Evolutionary conservation across 2,329 filamentous ascomycete species (phyloP).

Genomic region (Neofusicoccum parvum): DNA sequence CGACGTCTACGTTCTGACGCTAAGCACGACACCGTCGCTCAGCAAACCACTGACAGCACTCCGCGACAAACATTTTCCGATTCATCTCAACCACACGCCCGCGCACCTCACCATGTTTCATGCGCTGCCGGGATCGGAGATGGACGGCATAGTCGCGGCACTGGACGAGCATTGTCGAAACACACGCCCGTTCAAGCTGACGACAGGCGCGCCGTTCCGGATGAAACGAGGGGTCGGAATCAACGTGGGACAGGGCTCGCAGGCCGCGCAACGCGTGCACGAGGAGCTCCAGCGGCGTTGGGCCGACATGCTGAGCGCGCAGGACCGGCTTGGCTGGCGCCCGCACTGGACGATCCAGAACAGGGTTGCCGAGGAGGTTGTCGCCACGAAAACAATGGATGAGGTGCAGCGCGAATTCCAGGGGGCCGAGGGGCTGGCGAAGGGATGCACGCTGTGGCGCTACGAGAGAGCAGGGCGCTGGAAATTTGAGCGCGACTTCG

Average conservation of each 20-base stretch:
- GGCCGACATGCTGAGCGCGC: conserved; percentile 44
- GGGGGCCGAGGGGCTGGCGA: conserved; percentile 36
- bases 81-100: conserved; percentile 44
- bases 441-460: conserved; percentile 45
- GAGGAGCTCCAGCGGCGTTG: conserved; percentile 38
- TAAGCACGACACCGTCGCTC: conserved; percentile 42
- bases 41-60: conserved; percentile 43
- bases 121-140: conserved; percentile 45
- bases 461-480: conserved; percentile 45
- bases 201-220: conserved; percentile 42
- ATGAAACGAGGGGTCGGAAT: conserved; percentile 47
- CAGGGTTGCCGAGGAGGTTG: conserved; percentile 46
- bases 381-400: conserved; percentile 40
- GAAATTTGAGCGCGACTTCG: conserved; percentile 41
- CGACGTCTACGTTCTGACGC: conserved; percentile 47
- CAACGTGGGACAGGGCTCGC: conserved; percentile 35
- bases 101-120: conserved; percentile 52
- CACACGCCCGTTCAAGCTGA: conserved; percentile 40
- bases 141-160: conserved; percentile 37
- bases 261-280: conserved; percentile 39
- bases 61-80: conserved; percentile 45
- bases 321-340: conserved; percentile 44
- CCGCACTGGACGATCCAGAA: conserved; percentile 53
- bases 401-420: conserved; percentile 38
- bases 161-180: conserved; percentile 33